phyloP scores from a whole-genome alignment of 164 flowering plant species.

The Annona cherimola region DNA sequence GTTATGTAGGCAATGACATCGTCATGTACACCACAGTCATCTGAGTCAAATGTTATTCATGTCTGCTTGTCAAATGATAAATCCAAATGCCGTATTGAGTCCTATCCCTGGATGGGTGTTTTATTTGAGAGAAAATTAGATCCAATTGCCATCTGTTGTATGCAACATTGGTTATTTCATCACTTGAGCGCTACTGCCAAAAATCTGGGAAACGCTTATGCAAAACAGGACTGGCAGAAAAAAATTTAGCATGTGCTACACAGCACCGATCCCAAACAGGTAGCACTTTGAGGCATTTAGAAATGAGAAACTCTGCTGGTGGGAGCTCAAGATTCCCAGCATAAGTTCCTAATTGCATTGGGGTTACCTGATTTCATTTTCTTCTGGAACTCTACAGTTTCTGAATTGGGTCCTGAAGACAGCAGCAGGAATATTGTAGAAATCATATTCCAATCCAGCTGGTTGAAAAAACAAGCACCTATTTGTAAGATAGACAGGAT shows the following conservation, averaged over 20 bases:
- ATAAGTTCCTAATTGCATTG: not conserved
- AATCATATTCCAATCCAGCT: slow-evolving; percentile 94
- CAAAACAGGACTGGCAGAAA: not conserved
- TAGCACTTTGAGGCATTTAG: not conserved
- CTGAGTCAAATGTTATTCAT: no score
- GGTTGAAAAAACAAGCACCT: slow-evolving; percentile 74
- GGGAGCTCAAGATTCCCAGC: not conserved
- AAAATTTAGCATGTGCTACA: not conserved
- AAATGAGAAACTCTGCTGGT: not conserved
- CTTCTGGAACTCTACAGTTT: slow-evolving; percentile 38
- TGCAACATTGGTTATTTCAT: no score
- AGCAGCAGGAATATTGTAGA: slow-evolving; percentile 92
- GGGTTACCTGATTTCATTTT: not conserved
- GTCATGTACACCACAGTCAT: no score
- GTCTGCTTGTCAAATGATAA: no score
- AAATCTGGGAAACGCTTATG: not conserved
- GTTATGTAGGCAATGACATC: no score
- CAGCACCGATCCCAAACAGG: not conserved
- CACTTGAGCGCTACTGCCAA: not conserved
- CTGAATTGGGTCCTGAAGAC: slow-evolving; percentile 80
- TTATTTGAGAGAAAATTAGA: no score
- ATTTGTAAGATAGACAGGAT: slow-evolving; percentile 81
- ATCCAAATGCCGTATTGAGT: no score
- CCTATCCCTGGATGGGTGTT: no score
- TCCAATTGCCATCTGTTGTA: no score